phyloP scores from a whole-genome alignment of 75 land plant genomes.

The Gnetum montanum region DNA sequence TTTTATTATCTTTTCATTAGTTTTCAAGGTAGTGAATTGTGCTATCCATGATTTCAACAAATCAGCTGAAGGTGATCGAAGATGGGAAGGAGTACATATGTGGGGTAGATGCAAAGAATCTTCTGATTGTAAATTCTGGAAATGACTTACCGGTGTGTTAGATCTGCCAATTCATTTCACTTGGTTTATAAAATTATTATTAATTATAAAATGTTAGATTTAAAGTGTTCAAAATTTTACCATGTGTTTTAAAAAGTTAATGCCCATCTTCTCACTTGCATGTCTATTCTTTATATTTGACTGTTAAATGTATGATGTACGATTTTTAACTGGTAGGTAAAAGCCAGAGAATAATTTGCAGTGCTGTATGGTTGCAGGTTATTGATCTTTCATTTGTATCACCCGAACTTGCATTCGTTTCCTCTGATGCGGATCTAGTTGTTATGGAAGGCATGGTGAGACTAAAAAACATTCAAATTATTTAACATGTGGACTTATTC shows the following conservation, averaged over 20 bases:
- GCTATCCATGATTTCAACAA: too few relatives aligned
- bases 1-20: too few relatives aligned
- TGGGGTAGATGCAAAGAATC: slow-evolving; percentile 75
- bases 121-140: slow-evolving; percentile 87
- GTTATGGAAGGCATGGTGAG: slow-evolving; percentile 95
- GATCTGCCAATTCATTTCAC: background rate
- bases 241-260: background rate
- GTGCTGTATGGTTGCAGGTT: slow-evolving; percentile 51
- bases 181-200: background rate
- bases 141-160: slow-evolving; percentile 97
- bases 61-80: slow-evolving; percentile 49
- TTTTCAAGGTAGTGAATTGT: too few relatives aligned
- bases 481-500: too few relatives aligned
- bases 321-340: too few relatives aligned
- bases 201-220: slow-evolving; percentile 3
- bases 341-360: too few relatives aligned
- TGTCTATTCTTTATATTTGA: too few relatives aligned
- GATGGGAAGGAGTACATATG: slow-evolving; percentile 62
- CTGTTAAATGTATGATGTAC: too few relatives aligned
- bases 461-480: background rate
- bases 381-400: slow-evolving; percentile 82
- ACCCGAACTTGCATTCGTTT: slow-evolving; percentile 69
- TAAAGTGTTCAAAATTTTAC: background rate
- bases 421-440: slow-evolving; percentile 89
- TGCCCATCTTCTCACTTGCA: too few relatives aligned